Conservation (phyloP, 306 rosid genomes). For the Cucurbita argyrosperma region DNA sequence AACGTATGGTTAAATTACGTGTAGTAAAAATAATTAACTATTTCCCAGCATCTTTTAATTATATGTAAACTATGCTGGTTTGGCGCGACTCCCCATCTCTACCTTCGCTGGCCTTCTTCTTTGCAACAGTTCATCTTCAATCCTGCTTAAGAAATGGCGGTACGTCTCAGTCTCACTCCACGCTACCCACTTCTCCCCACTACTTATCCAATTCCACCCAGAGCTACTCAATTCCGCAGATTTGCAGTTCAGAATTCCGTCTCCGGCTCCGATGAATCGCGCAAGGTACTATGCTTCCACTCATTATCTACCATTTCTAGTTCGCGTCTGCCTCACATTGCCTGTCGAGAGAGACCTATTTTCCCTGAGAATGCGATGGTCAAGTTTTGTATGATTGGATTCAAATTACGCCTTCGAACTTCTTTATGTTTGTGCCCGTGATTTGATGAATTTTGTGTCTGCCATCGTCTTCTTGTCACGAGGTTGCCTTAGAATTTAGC, state of each 20-base stretch:
- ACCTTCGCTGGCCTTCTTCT: not conserved
- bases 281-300: slow-evolving; percentile 35
- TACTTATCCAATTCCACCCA: slow-evolving; percentile 6
- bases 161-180: slow-evolving; percentile 28
- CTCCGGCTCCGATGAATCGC: slow-evolving; percentile 17
- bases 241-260: slow-evolving; percentile 27
- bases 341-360: not conserved
- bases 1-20: too few relatives aligned
- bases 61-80: too few relatives aligned
- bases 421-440: not conserved
- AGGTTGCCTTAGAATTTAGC: too few relatives aligned
- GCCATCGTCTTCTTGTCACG: too few relatives aligned
- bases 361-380: not conserved
- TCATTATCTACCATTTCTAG: not conserved
- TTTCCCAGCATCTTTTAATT: too few relatives aligned
- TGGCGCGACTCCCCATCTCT: not conserved
- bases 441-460: not conserved
- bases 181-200: slow-evolving; percentile 23
- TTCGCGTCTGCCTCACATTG: not conserved
- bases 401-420: not conserved
- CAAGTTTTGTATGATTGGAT: not conserved
- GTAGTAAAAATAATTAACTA: too few relatives aligned
- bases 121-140: not conserved
- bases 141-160: slow-evolving; percentile 25
- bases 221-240: slow-evolving; percentile 10